Percentiles rank a stretch among this genome's conserved stretches.
Evolutionary conservation across 2,329 filamentous ascomycete species (phyloP).

Genomic region (Ophiostoma pallidulum): DNA sequence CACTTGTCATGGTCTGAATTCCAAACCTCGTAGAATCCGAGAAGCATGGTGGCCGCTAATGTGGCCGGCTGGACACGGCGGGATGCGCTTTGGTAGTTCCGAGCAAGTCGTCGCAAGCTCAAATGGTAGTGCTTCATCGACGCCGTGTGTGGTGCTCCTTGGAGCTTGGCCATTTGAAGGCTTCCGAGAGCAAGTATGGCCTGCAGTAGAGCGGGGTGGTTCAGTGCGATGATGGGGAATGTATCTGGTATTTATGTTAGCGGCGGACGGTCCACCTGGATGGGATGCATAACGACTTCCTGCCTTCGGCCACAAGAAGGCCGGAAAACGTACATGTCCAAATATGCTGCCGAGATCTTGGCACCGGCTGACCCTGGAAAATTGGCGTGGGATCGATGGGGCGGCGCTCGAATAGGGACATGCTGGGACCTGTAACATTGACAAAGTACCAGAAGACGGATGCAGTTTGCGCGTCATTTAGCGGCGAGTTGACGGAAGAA

Average conservation of each 20-base stretch:
- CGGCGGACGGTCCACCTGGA: too few relatives aligned
- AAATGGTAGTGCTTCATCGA: constrained; percentile 90
- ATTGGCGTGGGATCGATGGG: constrained; percentile 62
- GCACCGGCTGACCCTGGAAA: constrained; percentile 51
- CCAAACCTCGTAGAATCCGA: constrained; percentile 92
- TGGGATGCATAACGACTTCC: too few relatives aligned
- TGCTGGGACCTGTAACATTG: constrained; percentile 72
- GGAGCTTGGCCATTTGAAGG: constrained; percentile 77
- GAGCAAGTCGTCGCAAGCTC: constrained; percentile 67
- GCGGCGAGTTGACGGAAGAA: constrained; percentile 56
- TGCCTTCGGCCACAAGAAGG: too few relatives aligned
- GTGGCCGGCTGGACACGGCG: constrained; percentile 69
- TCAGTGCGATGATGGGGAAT: constrained; percentile 72
- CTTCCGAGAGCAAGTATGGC: constrained; percentile 82
- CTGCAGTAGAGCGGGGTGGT: constrained; percentile 79
- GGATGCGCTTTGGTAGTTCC: constrained; percentile 59
- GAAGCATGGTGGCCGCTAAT: constrained; percentile 74
- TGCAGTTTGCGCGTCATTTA: constrained; percentile 71
- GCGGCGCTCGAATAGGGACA: constrained; percentile 82
- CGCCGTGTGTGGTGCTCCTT: constrained; percentile 62
- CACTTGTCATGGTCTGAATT: constrained; percentile 90
- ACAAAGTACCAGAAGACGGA: constrained; percentile 88
- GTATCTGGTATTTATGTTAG: constrained; percentile 47
- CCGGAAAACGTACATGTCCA: constrained; percentile 50
- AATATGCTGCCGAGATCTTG: constrained; percentile 53